Percentiles rank a stretch among this genome's conserved stretches.
phyloP scores from a whole-genome alignment of 106 monocot species.

The Allium fistulosum region DNA sequence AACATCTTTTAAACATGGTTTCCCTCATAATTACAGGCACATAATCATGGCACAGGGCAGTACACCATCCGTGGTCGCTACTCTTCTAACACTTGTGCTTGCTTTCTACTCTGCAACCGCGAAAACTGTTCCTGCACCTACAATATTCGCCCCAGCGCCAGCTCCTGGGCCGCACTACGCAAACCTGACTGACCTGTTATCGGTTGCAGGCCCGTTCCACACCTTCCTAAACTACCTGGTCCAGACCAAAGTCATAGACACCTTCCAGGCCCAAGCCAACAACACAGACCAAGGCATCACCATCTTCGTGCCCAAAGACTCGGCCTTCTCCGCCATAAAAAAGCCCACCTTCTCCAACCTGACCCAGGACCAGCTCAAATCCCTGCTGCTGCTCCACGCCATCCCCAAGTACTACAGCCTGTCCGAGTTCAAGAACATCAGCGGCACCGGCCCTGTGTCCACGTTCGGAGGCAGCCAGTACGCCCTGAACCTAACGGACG shows the following conservation, averaged over 20 bases:
- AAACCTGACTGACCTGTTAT: conserved; percentile 66
- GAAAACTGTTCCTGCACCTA: conserved; percentile 13
- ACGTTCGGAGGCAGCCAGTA: conserved; percentile 77
- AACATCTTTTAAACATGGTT: too few species aligned
- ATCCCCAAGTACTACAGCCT: conserved; percentile 81
- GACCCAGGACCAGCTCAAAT: conserved; percentile 70
- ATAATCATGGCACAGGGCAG: too few species aligned
- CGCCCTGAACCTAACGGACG: conserved; percentile 54
- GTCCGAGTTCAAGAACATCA: conserved; percentile 72
- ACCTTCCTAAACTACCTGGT: conserved; percentile 72
- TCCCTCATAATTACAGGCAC: too few species aligned
- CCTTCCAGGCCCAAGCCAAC: conserved; percentile 90
- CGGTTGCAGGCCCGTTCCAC: conserved; percentile 67
- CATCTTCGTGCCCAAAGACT: conserved; percentile 81
- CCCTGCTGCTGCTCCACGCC: conserved; percentile 75
- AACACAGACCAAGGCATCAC: conserved; percentile 74
- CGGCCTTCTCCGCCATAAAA: conserved; percentile 59
- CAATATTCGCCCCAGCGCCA: conserved; percentile 52
- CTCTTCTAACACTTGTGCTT: conserved; percentile 23
- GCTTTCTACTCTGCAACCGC: conserved; percentile 27
- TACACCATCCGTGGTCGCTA: conserved; percentile 9
- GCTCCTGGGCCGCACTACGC: conserved; percentile 48
- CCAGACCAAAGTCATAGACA: conserved; percentile 64
- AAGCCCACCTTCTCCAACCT: conserved; percentile 62
- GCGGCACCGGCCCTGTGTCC: conserved; percentile 36